A percentile compares a stretch with the other conserved stretches of the same genome.
Evolutionary conservation across 139 green algal species (phyloP).

Genomic region (Penium margaritaceum): DNA sequence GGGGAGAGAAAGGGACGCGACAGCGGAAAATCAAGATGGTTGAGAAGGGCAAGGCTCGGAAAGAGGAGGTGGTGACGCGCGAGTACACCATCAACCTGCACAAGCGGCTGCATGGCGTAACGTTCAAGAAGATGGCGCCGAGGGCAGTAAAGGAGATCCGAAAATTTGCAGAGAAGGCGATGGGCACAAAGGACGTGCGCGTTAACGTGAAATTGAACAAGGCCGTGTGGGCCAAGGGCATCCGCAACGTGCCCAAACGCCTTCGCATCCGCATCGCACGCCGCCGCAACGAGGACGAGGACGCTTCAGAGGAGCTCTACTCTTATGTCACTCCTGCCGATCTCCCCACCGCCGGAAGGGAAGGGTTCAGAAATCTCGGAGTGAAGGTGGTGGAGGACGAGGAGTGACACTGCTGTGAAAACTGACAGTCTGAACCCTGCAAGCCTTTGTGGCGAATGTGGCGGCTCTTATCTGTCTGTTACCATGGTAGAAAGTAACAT

Average conservation of each 20-base stretch:
- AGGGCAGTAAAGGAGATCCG: conserved; percentile 91
- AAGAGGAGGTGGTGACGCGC: conserved; percentile 51
- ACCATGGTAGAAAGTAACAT: too few relatives aligned
- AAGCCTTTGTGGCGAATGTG: too few relatives aligned
- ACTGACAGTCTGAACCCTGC: too few relatives aligned
- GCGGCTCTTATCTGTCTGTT: too few relatives aligned
- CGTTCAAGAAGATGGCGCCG: conserved; percentile 94
- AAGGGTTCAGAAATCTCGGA: conserved; percentile 41
- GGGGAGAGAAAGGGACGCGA: too few relatives aligned
- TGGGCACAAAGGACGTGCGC: conserved; percentile 90
- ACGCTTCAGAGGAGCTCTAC: conserved; percentile 98
- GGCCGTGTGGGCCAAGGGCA: conserved; percentile 84
- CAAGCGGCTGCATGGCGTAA: conserved; percentile 79
- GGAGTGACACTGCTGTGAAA: too few relatives aligned
- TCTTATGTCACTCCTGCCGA: conserved; percentile 91
- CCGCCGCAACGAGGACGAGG: conserved; percentile 94
- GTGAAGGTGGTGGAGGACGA: conserved; percentile 48
- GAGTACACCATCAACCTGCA: conserved; percentile 99
- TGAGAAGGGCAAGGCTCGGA: conserved; percentile 44
- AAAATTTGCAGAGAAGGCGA: conserved; percentile 87
- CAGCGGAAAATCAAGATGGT: too few relatives aligned
- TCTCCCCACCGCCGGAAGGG: conserved; percentile 44
- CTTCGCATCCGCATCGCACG: conserved; percentile 84
- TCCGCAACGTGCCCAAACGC: conserved; percentile 79
- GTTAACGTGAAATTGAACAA: conserved; percentile 99